A percentile compares a stretch with the other conserved stretches of the same genome.
phyloP scores from a whole-genome alignment of 169 alveolate genomes.

The Plasmodium adleri region DNA sequence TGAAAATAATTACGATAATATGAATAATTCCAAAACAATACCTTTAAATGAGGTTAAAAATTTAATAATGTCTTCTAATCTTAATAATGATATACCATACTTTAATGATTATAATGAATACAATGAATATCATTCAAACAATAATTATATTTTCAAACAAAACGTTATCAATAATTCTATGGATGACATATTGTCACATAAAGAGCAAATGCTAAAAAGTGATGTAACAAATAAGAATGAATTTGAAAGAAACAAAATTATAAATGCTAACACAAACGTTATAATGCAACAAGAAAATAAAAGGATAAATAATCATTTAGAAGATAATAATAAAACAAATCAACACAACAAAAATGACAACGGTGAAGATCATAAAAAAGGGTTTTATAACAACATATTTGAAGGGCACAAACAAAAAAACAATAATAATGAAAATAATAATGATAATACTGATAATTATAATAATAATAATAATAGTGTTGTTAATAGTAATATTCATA shows the following conservation, averaged over 20 bases:
- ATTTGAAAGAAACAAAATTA: not conserved
- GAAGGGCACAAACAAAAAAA: too few species aligned
- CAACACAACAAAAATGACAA: too few species aligned
- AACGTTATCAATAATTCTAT: not conserved
- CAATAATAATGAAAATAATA: not conserved
- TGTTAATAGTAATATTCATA: not conserved
- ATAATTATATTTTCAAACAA: not conserved
- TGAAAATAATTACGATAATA: not conserved
- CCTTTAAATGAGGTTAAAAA: conserved; percentile 21
- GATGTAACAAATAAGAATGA: not conserved
- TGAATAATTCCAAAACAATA: conserved; percentile 1
- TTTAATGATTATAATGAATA: not conserved
- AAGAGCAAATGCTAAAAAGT: not conserved
- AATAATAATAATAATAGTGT: not conserved
- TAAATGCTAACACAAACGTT: not conserved
- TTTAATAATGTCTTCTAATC: conserved; percentile 5
- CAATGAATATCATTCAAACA: conserved; percentile 13
- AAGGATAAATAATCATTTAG: too few species aligned
- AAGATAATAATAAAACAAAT: too few species aligned
- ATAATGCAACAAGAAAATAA: too few species aligned
- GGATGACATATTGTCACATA: not conserved
- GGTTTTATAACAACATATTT: too few species aligned
- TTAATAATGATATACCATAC: not conserved
- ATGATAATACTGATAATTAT: not conserved
- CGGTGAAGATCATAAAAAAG: too few species aligned